Conservation (phyloP, 2,329 filamentous ascomycete genomes). For the Tolypocladium tropicale region DNA sequence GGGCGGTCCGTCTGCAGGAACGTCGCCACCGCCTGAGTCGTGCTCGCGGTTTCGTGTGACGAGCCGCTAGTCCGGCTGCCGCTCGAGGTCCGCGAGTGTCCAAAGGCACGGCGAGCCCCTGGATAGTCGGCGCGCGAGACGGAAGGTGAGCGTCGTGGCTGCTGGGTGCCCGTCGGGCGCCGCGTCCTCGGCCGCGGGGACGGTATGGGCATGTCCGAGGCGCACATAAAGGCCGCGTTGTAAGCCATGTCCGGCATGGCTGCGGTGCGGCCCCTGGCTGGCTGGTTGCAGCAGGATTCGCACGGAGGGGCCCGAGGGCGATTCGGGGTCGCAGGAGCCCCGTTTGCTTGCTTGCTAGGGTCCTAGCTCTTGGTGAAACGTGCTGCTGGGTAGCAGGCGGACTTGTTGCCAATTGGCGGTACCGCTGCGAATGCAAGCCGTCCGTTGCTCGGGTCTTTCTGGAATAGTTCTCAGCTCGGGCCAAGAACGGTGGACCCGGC, state of each 20-base stretch:
- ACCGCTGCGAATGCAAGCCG: neutral
- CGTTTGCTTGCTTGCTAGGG: neutral
- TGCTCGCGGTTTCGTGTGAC: slow-evolving; percentile 7
- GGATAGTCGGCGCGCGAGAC: slow-evolving; percentile 1
- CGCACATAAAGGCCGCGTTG: slow-evolving; percentile 3
- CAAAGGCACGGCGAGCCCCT: slow-evolving; percentile 1
- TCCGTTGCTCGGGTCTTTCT: neutral
- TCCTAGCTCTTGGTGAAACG: neutral
- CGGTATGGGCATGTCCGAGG: slow-evolving; percentile 16
- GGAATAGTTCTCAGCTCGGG: neutral
- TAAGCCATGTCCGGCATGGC: slow-evolving; percentile 2
- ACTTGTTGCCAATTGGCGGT: neutral
- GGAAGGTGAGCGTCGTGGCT: slow-evolving; percentile 5
- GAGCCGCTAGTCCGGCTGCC: slow-evolving; percentile 14
- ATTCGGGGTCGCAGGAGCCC: neutral
- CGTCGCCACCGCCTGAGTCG: neutral
- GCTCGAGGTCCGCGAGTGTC: slow-evolving; percentile 20
- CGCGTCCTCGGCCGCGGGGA: slow-evolving; percentile 1
- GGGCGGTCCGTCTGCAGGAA: slow-evolving; percentile 16
- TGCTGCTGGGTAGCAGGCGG: neutral
- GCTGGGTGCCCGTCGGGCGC: slow-evolving; percentile 1
- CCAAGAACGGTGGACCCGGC: no score
- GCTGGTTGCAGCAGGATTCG: slow-evolving; percentile 1
- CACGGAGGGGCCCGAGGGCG: neutral
- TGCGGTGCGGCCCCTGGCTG: slow-evolving; percentile 1